These are phyloP conservation scores for Opeltia flavorubescens DNA, from an alignment of 495 filamentous ascomycete genomes.

Conservation along the genomic window DNA sequence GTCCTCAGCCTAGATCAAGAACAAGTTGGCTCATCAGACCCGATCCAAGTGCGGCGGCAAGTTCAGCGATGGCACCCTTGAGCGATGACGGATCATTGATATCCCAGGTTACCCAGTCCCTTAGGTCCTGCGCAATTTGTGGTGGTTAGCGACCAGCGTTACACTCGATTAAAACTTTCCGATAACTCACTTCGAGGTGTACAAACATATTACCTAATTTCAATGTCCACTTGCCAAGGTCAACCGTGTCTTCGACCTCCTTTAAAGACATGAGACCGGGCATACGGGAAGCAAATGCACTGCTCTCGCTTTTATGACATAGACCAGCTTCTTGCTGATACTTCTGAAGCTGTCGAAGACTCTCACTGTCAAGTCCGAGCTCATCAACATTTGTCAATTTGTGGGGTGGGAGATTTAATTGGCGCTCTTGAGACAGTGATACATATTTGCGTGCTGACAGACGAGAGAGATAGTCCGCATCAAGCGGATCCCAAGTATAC, in stretches of 20 bases:
- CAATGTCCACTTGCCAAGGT: conserved; percentile 46
- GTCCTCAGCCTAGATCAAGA: conserved; percentile 4
- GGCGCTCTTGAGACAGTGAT: conserved; percentile 42
- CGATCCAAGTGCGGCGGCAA: conserved; percentile 63
- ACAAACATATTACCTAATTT: conserved; percentile 28
- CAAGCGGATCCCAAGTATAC: conserved; percentile 59
- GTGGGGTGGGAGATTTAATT: conserved; percentile 3
- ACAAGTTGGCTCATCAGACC: conserved; percentile 39
- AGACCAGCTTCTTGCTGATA: conserved; percentile 5
- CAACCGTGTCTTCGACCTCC: conserved; percentile 41
- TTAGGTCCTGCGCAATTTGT: conserved; percentile 35
- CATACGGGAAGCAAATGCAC: conserved; percentile 54
- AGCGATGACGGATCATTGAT: conserved; percentile 36
- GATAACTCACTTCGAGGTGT: conserved; percentile 26
- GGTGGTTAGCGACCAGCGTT: too few species aligned
- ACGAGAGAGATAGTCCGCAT: conserved; percentile 46
- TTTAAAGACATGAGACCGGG: conserved; percentile 59
- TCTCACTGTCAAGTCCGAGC: conserved; percentile 6
- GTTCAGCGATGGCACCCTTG: conserved; percentile 57
- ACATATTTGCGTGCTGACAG: conserved; percentile 57
- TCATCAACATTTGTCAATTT: background rate
- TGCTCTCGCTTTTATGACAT: conserved; percentile 11
- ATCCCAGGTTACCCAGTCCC: conserved; percentile 49
- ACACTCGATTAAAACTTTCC: background rate
- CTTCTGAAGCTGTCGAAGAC: conserved; percentile 2